Conservation (phyloP, 108 stramenopile genomes). For the Stephanodiscus minutulus region DNA sequence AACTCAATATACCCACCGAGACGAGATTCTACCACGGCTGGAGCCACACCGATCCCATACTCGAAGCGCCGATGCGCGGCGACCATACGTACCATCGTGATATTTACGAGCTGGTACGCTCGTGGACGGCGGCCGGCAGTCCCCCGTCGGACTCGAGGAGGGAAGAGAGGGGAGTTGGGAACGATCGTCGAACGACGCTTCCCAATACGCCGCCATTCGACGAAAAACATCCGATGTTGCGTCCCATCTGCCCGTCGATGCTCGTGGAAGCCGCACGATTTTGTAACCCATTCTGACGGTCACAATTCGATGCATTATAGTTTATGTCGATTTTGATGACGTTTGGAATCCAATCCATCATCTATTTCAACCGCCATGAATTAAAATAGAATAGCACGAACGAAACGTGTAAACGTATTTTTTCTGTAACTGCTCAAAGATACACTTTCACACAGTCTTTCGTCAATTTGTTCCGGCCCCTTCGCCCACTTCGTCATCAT, state of each 20-base stretch:
- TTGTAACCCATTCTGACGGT: conserved; percentile 36
- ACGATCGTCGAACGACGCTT: not conserved
- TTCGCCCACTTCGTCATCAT: conserved; percentile 60
- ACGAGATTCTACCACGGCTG: conserved; percentile 53
- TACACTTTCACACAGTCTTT: not conserved
- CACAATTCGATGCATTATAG: not conserved
- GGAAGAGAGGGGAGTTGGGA: not conserved
- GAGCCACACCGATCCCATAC: conserved; percentile 73
- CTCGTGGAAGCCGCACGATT: conserved; percentile 35
- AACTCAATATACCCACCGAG: conserved; percentile 20
- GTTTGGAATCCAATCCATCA: too few relatives aligned
- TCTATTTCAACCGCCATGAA: too few relatives aligned
- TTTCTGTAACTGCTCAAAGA: not conserved
- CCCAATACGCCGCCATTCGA: conserved; percentile 15
- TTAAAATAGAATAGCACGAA: too few relatives aligned
- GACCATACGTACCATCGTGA: conserved; percentile 70
- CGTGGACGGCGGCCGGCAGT: conserved; percentile 40
- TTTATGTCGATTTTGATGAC: not conserved
- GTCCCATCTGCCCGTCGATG: conserved; percentile 28
- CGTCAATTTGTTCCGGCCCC: not conserved
- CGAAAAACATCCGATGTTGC: conserved; percentile 26
- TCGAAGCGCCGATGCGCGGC: conserved; percentile 65
- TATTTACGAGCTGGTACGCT: conserved; percentile 47
- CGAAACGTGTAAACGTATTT: too few relatives aligned
- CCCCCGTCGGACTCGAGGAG: not conserved